phyloP scores from a whole-genome alignment of 2,329 filamentous ascomycete genomes.

The Ilyonectria destructans region DNA sequence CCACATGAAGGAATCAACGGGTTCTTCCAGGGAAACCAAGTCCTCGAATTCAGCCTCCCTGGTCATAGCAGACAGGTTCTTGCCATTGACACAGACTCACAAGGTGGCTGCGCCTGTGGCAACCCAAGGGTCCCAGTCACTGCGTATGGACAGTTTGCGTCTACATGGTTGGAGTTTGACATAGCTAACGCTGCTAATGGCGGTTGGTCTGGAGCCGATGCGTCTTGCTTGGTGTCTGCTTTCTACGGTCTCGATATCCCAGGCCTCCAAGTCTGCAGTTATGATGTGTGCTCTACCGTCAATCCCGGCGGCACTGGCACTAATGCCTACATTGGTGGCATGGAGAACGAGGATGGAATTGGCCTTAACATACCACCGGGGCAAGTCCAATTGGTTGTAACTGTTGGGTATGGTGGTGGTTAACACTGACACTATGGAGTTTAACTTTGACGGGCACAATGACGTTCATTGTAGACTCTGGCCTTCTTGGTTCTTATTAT shows the following conservation, averaged over 20 bases:
- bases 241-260: background rate
- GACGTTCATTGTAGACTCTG: background rate
- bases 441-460: background rate
- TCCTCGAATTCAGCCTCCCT: background rate
- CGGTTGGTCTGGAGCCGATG: background rate
- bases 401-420: background rate
- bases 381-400: background rate
- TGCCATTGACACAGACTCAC: background rate
- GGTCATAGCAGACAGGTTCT: background rate
- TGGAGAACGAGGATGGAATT: background rate
- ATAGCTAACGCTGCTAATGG: background rate
- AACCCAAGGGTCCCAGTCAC: background rate
- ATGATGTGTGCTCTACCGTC: background rate
- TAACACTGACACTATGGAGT: background rate
- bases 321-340: background rate
- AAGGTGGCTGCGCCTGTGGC: background rate
- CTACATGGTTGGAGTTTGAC: background rate
- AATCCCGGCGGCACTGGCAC: background rate
- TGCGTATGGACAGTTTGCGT: background rate
- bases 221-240: background rate
- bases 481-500: no score
- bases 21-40: background rate
- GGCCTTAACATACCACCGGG: background rate
- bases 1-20: background rate
- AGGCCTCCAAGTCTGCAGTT: background rate